Evolutionary conservation across 83 land plant genomes (phyloP).

Genomic region (Diphasiastrum complanatum): DNA sequence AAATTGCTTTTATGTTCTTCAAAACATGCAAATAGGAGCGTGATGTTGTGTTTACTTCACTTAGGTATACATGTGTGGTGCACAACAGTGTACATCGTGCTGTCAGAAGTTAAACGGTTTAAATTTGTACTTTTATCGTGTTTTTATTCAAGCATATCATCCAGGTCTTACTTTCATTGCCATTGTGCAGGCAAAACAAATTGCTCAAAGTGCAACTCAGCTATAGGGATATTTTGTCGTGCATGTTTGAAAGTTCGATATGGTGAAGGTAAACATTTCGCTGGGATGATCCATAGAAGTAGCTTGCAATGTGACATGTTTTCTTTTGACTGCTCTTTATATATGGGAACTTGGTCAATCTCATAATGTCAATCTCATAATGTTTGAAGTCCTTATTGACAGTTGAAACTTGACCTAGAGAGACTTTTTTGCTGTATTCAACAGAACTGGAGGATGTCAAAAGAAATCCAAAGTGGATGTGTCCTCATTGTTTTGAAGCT

Average conservation of each 20-base stretch:
- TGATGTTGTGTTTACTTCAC: too few relatives aligned
- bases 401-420: not conserved
- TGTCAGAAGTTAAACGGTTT: too few relatives aligned
- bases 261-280: conserved; percentile 74
- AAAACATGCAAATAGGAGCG: too few relatives aligned
- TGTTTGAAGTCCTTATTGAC: not conserved
- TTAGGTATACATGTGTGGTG: too few relatives aligned
- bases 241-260: conserved; percentile 56
- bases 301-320: too few relatives aligned
- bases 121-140: not conserved
- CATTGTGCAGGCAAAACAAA: conserved; percentile 45
- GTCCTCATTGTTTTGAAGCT: conserved; percentile 52
- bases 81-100: too few relatives aligned
- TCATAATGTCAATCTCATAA: not conserved
- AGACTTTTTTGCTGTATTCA: not conserved
- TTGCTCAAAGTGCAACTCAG: conserved; percentile 53
- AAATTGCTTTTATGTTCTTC: too few relatives aligned
- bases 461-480: conserved; percentile 41
- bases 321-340: not conserved
- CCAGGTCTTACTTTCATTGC: too few relatives aligned
- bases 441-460: conserved; percentile 50
- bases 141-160: not conserved
- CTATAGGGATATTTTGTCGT: conserved; percentile 45
- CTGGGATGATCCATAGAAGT: too few relatives aligned
- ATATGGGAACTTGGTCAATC: not conserved